Percentiles rank a stretch among this genome's conserved stretches.
phyloP scores from a whole-genome alignment of 1,284 basidiomycete species.

The Malassezia sympodialis region DNA sequence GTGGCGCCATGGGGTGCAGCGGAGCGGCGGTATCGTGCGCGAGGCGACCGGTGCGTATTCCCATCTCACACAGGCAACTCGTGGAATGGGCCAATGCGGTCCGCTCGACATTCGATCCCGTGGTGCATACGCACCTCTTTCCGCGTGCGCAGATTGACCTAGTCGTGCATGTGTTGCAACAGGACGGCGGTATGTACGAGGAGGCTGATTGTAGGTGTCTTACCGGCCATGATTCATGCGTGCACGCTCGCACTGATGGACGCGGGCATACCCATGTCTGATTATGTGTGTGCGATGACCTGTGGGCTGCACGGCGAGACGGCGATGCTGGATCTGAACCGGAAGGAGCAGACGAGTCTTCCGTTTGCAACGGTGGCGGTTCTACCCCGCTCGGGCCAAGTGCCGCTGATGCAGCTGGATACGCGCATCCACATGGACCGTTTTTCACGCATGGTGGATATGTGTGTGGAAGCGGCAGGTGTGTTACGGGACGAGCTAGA shows the following conservation, averaged over 20 bases:
- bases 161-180: conserved; percentile 78
- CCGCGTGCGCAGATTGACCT: conserved; percentile 90
- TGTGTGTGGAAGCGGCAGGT: conserved; percentile 66
- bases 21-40: conserved; percentile 63
- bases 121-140: conserved; percentile 78
- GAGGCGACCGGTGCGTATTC: conserved; percentile 48
- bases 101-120: conserved; percentile 88
- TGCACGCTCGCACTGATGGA: conserved; percentile 81
- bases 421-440: conserved; percentile 84
- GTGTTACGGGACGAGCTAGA: conserved; percentile 80
- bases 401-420: conserved; percentile 83
- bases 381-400: conserved; percentile 67
- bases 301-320: conserved; percentile 49
- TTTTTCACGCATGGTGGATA: conserved; percentile 74
- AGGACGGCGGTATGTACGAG: conserved; percentile 61
- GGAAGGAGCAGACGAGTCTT: conserved; percentile 78
- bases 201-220: conserved; percentile 54
- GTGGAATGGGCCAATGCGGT: conserved; percentile 76
- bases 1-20: conserved; percentile 64
- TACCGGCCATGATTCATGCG: conserved; percentile 89
- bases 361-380: conserved; percentile 78
- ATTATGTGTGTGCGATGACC: conserved; percentile 77
- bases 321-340: conserved; percentile 73
- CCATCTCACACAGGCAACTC: conserved; percentile 58
- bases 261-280: conserved; percentile 78